phyloP scores from a whole-genome alignment of 768 basidiomycete genomes.

The Boletus huronensis region DNA sequence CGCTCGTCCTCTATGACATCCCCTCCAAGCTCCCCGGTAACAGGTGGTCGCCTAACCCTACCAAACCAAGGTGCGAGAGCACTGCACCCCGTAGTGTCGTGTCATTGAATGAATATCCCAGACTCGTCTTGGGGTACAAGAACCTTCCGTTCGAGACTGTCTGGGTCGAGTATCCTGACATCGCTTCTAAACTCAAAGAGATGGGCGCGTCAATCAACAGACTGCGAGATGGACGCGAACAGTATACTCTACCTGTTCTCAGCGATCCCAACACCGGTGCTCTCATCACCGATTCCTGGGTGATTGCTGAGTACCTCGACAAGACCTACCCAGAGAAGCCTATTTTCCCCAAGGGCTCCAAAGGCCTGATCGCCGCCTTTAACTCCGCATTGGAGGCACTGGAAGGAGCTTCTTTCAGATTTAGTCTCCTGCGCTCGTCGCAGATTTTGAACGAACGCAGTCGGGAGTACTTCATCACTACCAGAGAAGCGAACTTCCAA shows the following conservation, averaged over 20 bases:
- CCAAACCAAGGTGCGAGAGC: conserved; percentile 33
- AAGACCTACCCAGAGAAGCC: conserved; percentile 32
- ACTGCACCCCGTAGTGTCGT: not conserved
- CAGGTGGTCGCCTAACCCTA: conserved; percentile 37
- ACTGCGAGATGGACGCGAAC: conserved; percentile 14
- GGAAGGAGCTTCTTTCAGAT: conserved; percentile 1
- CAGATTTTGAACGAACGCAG: conserved; percentile 34
- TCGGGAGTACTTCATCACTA: conserved; percentile 36
- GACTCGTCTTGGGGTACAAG: conserved; percentile 33
- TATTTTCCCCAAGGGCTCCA: conserved; percentile 23
- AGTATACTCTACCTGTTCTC: conserved; percentile 34
- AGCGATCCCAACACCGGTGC: conserved; percentile 30
- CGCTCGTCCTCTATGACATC: conserved; percentile 37
- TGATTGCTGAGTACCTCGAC: conserved; percentile 37
- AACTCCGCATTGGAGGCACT: conserved; percentile 1
- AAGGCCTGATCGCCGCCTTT: conserved; percentile 24
- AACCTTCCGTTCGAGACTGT: conserved; percentile 31
- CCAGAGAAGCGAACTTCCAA: conserved; percentile 33
- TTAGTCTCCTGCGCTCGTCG: conserved; percentile 21
- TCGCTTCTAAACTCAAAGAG: conserved; percentile 22
- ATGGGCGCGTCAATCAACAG: conserved; percentile 26
- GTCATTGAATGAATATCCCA: conserved; percentile 3
- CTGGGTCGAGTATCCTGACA: conserved; percentile 36
- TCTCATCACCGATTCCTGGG: conserved; percentile 29
- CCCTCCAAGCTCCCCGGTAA: conserved; percentile 30